phyloP scores from a whole-genome alignment of 305 asterid species.

The Fraxinus latifolia region DNA sequence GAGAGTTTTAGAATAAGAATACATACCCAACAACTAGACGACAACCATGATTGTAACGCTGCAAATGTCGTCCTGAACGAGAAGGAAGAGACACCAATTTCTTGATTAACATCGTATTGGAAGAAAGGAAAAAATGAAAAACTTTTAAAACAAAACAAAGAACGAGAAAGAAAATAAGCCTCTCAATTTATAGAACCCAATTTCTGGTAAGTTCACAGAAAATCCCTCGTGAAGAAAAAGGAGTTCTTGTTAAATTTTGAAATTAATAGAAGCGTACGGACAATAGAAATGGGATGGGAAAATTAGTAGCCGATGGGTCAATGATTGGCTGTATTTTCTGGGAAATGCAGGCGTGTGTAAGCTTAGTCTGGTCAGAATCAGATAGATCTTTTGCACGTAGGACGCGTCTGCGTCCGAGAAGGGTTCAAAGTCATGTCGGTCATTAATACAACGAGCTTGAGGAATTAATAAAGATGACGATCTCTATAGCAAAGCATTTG shows the following conservation, averaged over 20 bases:
- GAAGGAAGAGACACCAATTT: slow-evolving; percentile 36
- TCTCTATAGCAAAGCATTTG: background rate
- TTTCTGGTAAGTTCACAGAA: background rate
- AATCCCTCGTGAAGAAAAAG: background rate
- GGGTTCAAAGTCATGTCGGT: background rate
- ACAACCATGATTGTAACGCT: slow-evolving; percentile 73
- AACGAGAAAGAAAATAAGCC: background rate
- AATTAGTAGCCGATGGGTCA: background rate
- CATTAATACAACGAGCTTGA: background rate
- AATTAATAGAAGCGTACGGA: background rate
- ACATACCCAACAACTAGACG: slow-evolving; percentile 96
- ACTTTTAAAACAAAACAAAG: background rate
- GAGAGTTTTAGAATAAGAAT: background rate
- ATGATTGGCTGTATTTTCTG: background rate
- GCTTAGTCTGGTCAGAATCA: background rate
- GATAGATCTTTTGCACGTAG: background rate
- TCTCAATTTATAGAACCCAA: background rate
- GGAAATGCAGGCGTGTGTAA: background rate
- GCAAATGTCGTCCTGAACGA: slow-evolving; percentile 59
- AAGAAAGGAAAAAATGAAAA: background rate
- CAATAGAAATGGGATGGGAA: background rate
- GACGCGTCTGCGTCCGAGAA: slow-evolving; percentile 2
- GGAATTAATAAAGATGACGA: background rate
- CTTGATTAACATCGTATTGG: slow-evolving; percentile 32
- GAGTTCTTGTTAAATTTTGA: background rate